These are phyloP conservation scores for Echium plantagineum DNA, from an alignment of 257 asterid species.

Conservation along the genomic window DNA sequence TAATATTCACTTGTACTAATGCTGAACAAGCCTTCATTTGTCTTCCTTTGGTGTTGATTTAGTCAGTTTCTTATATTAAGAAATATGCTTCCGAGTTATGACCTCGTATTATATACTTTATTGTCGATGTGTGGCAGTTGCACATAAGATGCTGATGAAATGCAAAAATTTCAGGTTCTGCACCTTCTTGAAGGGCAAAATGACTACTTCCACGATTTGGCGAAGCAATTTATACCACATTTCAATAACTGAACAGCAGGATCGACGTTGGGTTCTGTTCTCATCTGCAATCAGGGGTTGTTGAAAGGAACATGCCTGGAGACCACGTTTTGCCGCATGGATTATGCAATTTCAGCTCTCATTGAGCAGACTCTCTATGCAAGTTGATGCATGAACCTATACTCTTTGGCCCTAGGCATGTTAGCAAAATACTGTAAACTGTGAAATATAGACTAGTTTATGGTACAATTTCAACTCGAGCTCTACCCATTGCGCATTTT, in stretches of 20 bases:
- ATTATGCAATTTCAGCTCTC: not conserved
- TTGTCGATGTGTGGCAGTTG: too few relatives aligned
- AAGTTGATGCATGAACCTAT: too few relatives aligned
- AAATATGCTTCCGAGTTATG: too few relatives aligned
- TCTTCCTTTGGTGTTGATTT: too few relatives aligned
- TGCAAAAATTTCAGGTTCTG: constrained; percentile 38
- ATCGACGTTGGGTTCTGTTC: too few relatives aligned
- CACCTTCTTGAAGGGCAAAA: constrained; percentile 63
- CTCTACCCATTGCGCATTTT: too few relatives aligned
- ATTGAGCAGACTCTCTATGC: not conserved
- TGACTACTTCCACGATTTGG: constrained; percentile 39
- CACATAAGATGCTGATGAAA: not conserved
- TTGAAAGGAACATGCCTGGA: not conserved
- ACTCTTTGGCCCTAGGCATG: not conserved
- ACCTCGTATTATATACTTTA: too few relatives aligned
- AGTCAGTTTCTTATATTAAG: too few relatives aligned
- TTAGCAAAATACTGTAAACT: not conserved
- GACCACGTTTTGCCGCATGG: not conserved
- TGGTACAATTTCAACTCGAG: too few relatives aligned
- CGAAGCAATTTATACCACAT: constrained; percentile 57
- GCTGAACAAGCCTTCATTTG: not conserved
- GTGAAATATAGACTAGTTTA: too few relatives aligned
- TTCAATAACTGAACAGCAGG: constrained; percentile 28
- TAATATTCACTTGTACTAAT: not conserved
- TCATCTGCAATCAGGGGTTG: not conserved